Evolutionary conservation across 352 stramenopile species (phyloP).

Genomic region (Phytopythium cucurbitacearum): DNA sequence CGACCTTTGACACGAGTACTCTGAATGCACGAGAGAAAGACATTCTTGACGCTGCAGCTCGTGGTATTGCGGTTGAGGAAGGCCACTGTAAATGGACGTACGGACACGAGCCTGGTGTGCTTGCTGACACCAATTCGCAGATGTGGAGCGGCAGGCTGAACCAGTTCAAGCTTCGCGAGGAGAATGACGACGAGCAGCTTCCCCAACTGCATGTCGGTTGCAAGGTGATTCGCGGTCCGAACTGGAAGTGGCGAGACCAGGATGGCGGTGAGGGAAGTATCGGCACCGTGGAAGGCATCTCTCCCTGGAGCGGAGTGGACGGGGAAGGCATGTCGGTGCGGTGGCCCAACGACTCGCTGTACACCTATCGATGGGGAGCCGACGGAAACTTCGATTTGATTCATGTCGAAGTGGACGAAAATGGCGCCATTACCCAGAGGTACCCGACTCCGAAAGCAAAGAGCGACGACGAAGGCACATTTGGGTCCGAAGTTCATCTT

Average conservation of each 20-base stretch:
- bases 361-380: conserved; percentile 86
- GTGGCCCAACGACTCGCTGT: conserved; percentile 85
- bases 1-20: conserved; percentile 54
- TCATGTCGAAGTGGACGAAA: conserved; percentile 80
- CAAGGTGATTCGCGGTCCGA: conserved; percentile 86
- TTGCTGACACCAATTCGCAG: conserved; percentile 60
- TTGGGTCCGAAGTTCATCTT: conserved; percentile 73
- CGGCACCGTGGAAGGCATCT: conserved; percentile 79
- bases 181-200: conserved; percentile 37
- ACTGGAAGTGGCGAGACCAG: conserved; percentile 90
- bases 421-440: conserved; percentile 64
- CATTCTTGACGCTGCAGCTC: conserved; percentile 55
- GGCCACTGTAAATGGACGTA: conserved; percentile 44
- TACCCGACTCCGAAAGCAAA: conserved; percentile 70
- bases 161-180: conserved; percentile 55
- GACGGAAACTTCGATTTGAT: conserved; percentile 86
- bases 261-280: conserved; percentile 83
- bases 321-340: conserved; percentile 87
- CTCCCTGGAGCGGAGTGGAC: conserved; percentile 85
- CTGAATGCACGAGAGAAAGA: conserved; percentile 45
- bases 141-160: conserved; percentile 77
- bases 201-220: conserved; percentile 74
- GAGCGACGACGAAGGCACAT: conserved; percentile 66
- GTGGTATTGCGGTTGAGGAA: conserved; percentile 69
- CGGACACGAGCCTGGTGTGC: conserved; percentile 68